phyloP scores from a whole-genome alignment of 1,284 basidiomycete species.

The Entoloma clypeatum region DNA sequence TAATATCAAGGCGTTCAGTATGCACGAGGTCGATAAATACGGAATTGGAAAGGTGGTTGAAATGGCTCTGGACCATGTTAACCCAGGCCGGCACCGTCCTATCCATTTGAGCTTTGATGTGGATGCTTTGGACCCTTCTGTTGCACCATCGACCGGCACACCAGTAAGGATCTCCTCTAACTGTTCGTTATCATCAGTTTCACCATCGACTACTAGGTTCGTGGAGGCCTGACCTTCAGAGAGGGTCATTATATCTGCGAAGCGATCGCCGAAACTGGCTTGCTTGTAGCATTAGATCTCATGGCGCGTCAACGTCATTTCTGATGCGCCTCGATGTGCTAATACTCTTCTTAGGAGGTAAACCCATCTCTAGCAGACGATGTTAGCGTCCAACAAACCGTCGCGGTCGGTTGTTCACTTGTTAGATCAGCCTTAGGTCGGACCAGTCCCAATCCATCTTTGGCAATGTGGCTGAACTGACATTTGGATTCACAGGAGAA shows the following conservation, averaged over 20 bases:
- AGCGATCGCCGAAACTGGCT: slow-evolving; percentile 89
- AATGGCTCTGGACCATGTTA: slow-evolving; percentile 93
- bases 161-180: slow-evolving; percentile 48
- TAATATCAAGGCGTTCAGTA: slow-evolving; percentile 92
- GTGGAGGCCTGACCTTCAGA: slow-evolving; percentile 94
- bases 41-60: slow-evolving; percentile 96
- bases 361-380: slow-evolving; percentile 86
- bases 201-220: slow-evolving; percentile 53
- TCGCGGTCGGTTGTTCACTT: slow-evolving; percentile 92
- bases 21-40: slow-evolving; percentile 98
- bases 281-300: slow-evolving; percentile 87
- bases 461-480: neutral
- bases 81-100: slow-evolving; percentile 78
- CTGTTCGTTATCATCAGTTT: neutral
- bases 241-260: slow-evolving; percentile 99
- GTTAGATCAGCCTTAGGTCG: slow-evolving; percentile 86
- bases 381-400: slow-evolving; percentile 78
- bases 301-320: slow-evolving; percentile 56
- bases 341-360: slow-evolving; percentile 69
- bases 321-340: slow-evolving; percentile 8
- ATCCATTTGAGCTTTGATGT: slow-evolving; percentile 98
- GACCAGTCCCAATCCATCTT: slow-evolving; percentile 23
- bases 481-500: slow-evolving; percentile 31
- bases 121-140: slow-evolving; percentile 89
- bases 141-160: slow-evolving; percentile 94